Evolutionary conservation across 257 asterid species (phyloP).

Genomic region (Capsicum chinense): DNA sequence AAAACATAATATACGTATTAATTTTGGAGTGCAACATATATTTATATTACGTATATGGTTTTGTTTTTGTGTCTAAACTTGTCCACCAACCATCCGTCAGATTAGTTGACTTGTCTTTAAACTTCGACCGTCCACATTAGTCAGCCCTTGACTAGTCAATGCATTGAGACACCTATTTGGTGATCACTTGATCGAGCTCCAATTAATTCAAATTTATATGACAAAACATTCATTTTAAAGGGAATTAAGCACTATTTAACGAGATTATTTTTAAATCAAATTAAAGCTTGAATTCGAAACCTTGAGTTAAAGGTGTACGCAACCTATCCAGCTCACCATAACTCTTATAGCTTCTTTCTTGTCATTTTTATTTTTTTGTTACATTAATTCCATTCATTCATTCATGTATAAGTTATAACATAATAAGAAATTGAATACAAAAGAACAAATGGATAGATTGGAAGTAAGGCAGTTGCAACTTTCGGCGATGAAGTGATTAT

Average conservation of each 20-base stretch:
- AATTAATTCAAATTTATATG: too few species aligned
- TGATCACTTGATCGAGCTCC: slow-evolving; percentile 26
- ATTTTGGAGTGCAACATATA: too few species aligned
- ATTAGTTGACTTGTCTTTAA: slow-evolving; percentile 33
- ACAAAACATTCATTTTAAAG: too few species aligned
- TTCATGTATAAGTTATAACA: not conserved
- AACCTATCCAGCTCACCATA: too few species aligned
- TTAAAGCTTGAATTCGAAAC: too few species aligned
- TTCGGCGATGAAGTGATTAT: slow-evolving; percentile 50
- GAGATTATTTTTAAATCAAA: too few species aligned
- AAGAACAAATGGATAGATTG: not conserved
- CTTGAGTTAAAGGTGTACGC: too few species aligned
- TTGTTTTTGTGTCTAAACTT: not conserved
- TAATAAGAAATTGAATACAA: not conserved
- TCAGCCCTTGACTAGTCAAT: slow-evolving; percentile 23
- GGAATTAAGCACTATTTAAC: too few species aligned
- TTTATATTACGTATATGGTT: too few species aligned
- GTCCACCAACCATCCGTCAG: slow-evolving; percentile 33
- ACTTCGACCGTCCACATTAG: slow-evolving; percentile 26
- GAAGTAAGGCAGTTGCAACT: slow-evolving; percentile 34
- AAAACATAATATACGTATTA: too few species aligned
- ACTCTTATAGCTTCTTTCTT: too few species aligned
- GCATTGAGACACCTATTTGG: not conserved
- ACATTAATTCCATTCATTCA: not conserved
- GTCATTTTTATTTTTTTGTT: not conserved